Evolutionary conservation across 2,329 filamentous ascomycete species (phyloP).

Genomic region (Aspergillus chevalieri): DNA sequence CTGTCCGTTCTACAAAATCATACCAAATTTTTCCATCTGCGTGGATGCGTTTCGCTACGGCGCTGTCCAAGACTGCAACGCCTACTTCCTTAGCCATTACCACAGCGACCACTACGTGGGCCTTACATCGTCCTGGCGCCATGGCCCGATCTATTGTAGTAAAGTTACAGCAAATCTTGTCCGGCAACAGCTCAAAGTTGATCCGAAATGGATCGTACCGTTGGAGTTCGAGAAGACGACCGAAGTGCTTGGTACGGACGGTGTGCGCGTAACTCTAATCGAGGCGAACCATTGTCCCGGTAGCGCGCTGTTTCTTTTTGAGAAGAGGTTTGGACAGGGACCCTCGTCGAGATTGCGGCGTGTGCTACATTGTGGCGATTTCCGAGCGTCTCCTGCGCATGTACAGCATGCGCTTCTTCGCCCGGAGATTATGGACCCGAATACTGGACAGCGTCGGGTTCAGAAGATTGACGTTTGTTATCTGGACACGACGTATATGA

Average conservation of each 20-base stretch:
- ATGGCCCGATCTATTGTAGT: conserved; percentile 96
- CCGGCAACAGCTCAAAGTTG: conserved; percentile 75
- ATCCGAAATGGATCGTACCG: conserved; percentile 75
- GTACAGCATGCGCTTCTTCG: conserved; percentile 73
- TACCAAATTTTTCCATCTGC: conserved; percentile 85
- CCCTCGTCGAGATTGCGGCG: conserved; percentile 60
- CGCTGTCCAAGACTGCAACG: conserved; percentile 81
- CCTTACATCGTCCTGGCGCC: conserved; percentile 77
- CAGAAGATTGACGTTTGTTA: conserved; percentile 95
- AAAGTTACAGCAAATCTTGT: conserved; percentile 86
- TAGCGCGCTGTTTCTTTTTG: conserved; percentile 87
- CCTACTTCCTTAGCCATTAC: conserved; percentile 96
- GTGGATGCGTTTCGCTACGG: conserved; percentile 97
- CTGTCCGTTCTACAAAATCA: conserved; percentile 97
- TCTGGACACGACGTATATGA: conserved; percentile 93
- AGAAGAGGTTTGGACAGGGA: conserved; percentile 64
- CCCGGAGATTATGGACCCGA: conserved; percentile 64
- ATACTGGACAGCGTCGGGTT: conserved; percentile 65
- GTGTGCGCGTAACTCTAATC: conserved; percentile 87
- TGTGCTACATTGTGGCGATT: conserved; percentile 92
- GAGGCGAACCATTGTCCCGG: conserved; percentile 95
- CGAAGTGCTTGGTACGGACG: conserved; percentile 74
- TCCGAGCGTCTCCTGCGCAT: conserved; percentile 81
- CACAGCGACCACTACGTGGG: conserved; percentile 97
- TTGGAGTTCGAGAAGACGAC: conserved; percentile 76